Evolutionary conservation across 371 early-diverging fungal species (phyloP).

Genomic region (Blakeslea trispora): DNA sequence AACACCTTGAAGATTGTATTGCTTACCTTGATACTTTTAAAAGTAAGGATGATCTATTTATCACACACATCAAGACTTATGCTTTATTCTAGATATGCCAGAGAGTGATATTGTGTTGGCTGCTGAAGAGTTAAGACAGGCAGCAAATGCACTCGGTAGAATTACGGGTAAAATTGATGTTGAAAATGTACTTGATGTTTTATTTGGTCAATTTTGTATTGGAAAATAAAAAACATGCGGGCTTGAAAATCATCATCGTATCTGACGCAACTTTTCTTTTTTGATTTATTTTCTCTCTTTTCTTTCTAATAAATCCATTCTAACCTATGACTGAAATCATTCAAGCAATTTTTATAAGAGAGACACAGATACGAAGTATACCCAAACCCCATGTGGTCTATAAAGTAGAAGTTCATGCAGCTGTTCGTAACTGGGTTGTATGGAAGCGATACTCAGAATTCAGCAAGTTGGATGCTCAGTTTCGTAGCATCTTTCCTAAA

Average conservation of each 20-base stretch:
- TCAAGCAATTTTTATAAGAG: slow-evolving; percentile 70
- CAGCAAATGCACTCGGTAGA: slow-evolving; percentile 68
- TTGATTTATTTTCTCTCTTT: background rate
- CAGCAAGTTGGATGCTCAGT: slow-evolving; percentile 58
- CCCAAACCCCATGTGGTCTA: slow-evolving; percentile 79
- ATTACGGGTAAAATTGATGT: slow-evolving; percentile 79
- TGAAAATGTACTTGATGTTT: slow-evolving; percentile 75
- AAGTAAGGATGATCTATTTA: slow-evolving; percentile 33
- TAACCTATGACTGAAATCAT: slow-evolving; percentile 48
- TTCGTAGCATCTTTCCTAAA: slow-evolving; percentile 60
- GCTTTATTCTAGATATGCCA: slow-evolving; percentile 29
- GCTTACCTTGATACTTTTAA: slow-evolving; percentile 53
- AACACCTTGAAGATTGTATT: slow-evolving; percentile 66
- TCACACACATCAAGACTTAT: background rate
- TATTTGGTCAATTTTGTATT: slow-evolving; percentile 84
- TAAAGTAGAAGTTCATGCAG: slow-evolving; percentile 73
- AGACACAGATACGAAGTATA: slow-evolving; percentile 57
- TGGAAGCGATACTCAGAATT: slow-evolving; percentile 91
- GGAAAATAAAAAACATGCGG: slow-evolving; percentile 62
- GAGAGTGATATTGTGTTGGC: slow-evolving; percentile 63
- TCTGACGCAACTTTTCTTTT: slow-evolving; percentile 4
- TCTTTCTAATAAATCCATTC: background rate
- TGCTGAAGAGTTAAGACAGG: slow-evolving; percentile 79
- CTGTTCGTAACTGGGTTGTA: slow-evolving; percentile 85
- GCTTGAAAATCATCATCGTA: background rate